Base-by-base conservation (phyloP, 495 filamentous ascomycete genomes). In the Rostrohypoxylon terebratum region DNA sequence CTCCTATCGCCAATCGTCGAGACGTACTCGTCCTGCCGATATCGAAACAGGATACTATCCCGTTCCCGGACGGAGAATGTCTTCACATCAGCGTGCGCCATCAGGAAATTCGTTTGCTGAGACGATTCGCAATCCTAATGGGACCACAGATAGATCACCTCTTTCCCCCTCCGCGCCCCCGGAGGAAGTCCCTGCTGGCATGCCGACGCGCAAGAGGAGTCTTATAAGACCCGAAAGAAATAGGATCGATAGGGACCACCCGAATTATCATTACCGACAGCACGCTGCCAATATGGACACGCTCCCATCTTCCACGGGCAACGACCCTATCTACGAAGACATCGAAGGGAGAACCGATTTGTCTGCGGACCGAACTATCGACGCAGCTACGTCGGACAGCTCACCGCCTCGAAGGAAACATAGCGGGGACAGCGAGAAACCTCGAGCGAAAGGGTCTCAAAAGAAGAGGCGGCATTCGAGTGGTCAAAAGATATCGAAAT, bases 181-280 rank as follows among this genome's bases (percentile, higher is more conserved):
- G 18, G 73, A 81, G 4, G 66, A 67, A 3, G 55, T 34, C 7
- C 66, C 63, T 16, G 40, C 75, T 38, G 82, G 82, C 13, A 66
- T 77, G 13, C 77, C 81, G 18, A 78, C 84, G 20, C 86, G 93
- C 50, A 98, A 97, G 78, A 89, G 90, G 71, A 96, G 91, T 73
- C 82, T 99, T 59, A 90, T 98, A 68, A 87, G 91, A 68, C 96
- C 96, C 2, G 96, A 99, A 77, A 88, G 96, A 59, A 90, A 89
- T 66, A 89, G 90, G 23, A 91, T 94, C 64, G 91, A 94, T 65
- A 85, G 81, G 63, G 92, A 94, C 68, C 93, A 98, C 77, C 94
- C 94, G 9, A 96, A 98, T 76, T 98, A 97, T 77, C 88, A 97
- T 76, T 98, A 98, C 78, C 89, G 92, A 42, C 91, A 97, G 76